Base-by-base conservation (phyloP, 225 moss, liverwort and hornwort genomes). In the Ulota crispa region DNA sequence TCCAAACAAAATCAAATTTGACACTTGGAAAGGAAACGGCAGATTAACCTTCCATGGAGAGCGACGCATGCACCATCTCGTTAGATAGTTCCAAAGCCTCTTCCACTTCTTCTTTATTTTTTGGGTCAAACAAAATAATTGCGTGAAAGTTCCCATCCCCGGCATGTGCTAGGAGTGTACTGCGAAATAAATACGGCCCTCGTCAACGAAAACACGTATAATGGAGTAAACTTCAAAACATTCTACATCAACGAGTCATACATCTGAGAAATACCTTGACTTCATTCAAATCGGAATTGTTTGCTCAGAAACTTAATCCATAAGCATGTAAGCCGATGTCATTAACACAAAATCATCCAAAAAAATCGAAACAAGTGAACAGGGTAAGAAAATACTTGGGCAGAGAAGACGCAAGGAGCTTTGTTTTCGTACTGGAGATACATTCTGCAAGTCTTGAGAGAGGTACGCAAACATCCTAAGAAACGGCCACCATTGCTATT, bases 121-220 rank as follows among this genome's bases (percentile, higher is more conserved):
- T 76, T 64, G 93, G 94, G 79, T 94, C 88, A 78, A 96, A 96
- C 72, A 99, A 76, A 53, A 99, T 92, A 73, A 91, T 82, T 47
- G 88, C 75, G 59, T 99, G 99, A 67, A 96, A 96, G 75, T 99
- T 99, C 8, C 99, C 99, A 79, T 99, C 99, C 66, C 99, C 99
- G 66, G 99, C 99, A 89, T 99, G 99, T 73, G 94, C 90, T 61
- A 99, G 32, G 41, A 99, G 86, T 60, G 88, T 76, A 84, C 97
- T 95, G 94, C 75, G 77, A 80, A 77, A 42, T 72, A 73, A 67
- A 64, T 19, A 54, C 59, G 42, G 63, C 28, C 39, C 15, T 55
- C 36, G 61, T 84, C 75, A 84, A 47, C 7, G 18, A 74, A 57
- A 63, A 43, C 36, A 77, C 39, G 43, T 47, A 30, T 32, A 36